These are phyloP conservation scores for Phialophora tarda DNA, from an alignment of 2,329 filamentous ascomycete genomes.

Conservation along the genomic window DNA sequence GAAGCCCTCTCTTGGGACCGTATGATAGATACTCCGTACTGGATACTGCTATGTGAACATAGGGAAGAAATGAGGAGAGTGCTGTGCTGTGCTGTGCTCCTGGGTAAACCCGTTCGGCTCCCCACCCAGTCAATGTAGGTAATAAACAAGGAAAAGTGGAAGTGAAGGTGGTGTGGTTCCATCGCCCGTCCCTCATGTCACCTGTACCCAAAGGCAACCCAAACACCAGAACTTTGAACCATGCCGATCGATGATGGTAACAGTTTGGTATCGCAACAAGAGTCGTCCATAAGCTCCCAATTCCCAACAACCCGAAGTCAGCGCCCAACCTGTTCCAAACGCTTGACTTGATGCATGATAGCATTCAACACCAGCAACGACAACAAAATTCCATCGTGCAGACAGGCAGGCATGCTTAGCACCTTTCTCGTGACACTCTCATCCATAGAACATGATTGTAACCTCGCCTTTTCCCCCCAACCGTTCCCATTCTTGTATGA, in stretches of 20 bases:
- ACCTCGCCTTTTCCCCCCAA: conserved; percentile 10
- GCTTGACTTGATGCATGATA: not conserved
- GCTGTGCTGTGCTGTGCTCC: conserved; percentile 10
- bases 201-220: not conserved
- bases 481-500: conserved; percentile 1
- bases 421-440: not conserved
- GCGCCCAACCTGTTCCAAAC: not conserved
- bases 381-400: conserved; percentile 4
- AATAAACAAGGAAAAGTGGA: not conserved
- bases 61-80: conserved; percentile 5
- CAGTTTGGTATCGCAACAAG: conserved; percentile 10
- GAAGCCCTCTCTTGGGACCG: conserved; percentile 2
- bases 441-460: conserved; percentile 2
- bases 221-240: conserved; percentile 6
- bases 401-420: not conserved
- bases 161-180: conserved; percentile 4
- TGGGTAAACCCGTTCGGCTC: not conserved
- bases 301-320: not conserved
- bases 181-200: not conserved
- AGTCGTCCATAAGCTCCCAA: conserved; percentile 8
- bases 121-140: not conserved
- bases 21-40: conserved; percentile 6
- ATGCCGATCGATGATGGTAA: conserved; percentile 4
- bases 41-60: conserved; percentile 5
- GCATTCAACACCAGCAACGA: not conserved